Evolutionary conservation across 495 filamentous ascomycete species (phyloP), one percentile per base, ranked within the genome.

Genomic region (Viridothelium virens): DNA sequence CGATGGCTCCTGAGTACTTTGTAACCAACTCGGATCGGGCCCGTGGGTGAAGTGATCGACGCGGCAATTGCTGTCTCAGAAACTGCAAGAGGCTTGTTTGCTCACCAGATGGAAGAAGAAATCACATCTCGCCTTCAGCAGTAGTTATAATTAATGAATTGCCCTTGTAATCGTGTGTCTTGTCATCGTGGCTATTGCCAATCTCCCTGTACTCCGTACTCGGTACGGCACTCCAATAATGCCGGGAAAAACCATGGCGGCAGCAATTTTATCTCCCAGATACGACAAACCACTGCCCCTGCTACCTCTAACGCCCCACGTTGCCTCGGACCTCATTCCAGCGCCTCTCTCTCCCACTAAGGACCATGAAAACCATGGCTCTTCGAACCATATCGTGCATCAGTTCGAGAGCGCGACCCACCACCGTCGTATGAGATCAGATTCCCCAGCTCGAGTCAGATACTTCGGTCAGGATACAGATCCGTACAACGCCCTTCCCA

Each of bases 31-130:
- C 10, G 10, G 48, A n/a, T 14, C 48, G 12, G 31, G 25, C 31
- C 53, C 53, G 31, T 7, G 31, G 31, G 53, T 18, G 18, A 36
- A 18, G 36, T 36, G 53, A 59, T 59, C 53, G 53, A 59, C 53
- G 53, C 53, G 53, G 53, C 53, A 59, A 59, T 34, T 59, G 6
- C 31, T 59, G 53, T 59, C 53, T 59, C 53, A 59, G 53, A 59
- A 59, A 18, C 53, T 33, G 53, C 31, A 36, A 33, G 53, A 59
- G 53, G 6, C 3, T 59, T 6, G 3, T 9, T 36, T 59, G 31
- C 6, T 34, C 25, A 36, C 53, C 3, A 59, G 53, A 59, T 59
- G 6, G 53, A 33, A 59, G 53, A 59, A 59, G 53, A 59, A 59
- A 59, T 59, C 53, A 59, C 53, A 36, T 59, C 53, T 33, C 7